A percentile compares a stretch with the other conserved stretches of the same genome.
phyloP scores from a whole-genome alignment of 1,284 basidiomycete species.

The Thelephora terrestris region DNA sequence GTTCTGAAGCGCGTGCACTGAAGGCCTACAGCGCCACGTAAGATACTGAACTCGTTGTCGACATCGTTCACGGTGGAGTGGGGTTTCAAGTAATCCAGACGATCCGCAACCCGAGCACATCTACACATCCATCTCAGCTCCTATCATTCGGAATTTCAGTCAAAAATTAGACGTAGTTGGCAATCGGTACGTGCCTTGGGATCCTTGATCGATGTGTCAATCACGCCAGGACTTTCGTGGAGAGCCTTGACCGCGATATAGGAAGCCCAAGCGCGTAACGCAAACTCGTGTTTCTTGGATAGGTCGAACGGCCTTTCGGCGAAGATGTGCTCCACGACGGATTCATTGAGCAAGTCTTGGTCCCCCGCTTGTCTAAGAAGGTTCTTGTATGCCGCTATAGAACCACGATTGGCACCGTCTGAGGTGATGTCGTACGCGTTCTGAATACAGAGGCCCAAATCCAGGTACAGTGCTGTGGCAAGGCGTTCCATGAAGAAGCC shows the following conservation, averaged over 20 bases:
- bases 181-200: background rate
- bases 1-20: constrained; percentile 31
- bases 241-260: constrained; percentile 6
- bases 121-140: constrained; percentile 33
- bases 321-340: background rate
- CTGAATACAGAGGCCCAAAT: constrained; percentile 28
- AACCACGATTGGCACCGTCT: constrained; percentile 7
- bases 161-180: background rate
- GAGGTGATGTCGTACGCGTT: constrained; percentile 51
- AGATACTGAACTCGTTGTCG: constrained; percentile 14
- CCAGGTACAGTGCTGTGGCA: constrained; percentile 29
- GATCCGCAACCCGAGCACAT: constrained; percentile 35
- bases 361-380: constrained; percentile 9
- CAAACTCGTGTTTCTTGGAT: background rate
- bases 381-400: background rate
- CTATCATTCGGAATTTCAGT: constrained; percentile 7
- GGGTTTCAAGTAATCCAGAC: constrained; percentile 37
- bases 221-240: background rate
- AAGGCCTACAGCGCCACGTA: constrained; percentile 20
- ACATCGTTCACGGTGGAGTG: constrained; percentile 29
- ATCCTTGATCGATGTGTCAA: background rate
- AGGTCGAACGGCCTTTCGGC: constrained; percentile 11
- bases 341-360: background rate
- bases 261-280: constrained; percentile 2
- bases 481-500: constrained; percentile 38